Base-by-base conservation (phyloP, 2,329 filamentous ascomycete genomes). In the Dryadomyces quercus-mongolicae region DNA sequence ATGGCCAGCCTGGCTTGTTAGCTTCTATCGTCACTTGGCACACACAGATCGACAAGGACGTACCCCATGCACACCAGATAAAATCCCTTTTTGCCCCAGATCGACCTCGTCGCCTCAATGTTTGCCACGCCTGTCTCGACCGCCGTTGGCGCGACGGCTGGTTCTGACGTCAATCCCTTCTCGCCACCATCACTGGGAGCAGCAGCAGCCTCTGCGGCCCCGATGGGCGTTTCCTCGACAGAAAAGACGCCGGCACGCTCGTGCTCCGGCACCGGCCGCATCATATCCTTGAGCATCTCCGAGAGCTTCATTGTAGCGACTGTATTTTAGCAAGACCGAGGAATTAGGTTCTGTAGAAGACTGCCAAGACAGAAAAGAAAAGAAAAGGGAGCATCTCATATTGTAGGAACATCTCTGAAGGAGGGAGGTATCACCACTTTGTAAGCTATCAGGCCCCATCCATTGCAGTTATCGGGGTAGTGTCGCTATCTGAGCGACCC, bases 101-200 rank as follows among this genome's bases (percentile, higher is more conserved):
- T 90, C 57, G 91, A 86, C 63, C 83, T 81, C 1, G 78, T 73
- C 0, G 88, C 88, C 18, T 90, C 85, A 20, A 85, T 77, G 57
- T 81, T 85, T 36, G 75, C 77, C 56, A 85, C 84, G 1, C 73
- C 71, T 2, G 78, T 77, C 61, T 91, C 48, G 47, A 16, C 25
- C 6, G 15, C 31, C 6, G 47, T 15, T 6, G 47, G 15, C 16
- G 31, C 15, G 15, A 18, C 31, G 5, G 2, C n/a, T 22, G 46
- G 12, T 22, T 2, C 13, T n/a, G n/a, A n/a, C 13, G 12, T 31
- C 18, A 49, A 18, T 5, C 25, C 47, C 25, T 49, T 49, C 31
- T 49, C 47, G 22, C 47, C 47, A 31, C 47, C 47, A 12, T 36
- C 47, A 13, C 18, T 34, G 16, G 21, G 21, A 16, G 16, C 4